Percentiles rank a stretch among this genome's conserved stretches.
These are phyloP conservation scores for Alternaria brassicae DNA, from an alignment of 2,329 filamentous ascomycete species.

Conservation along the genomic window DNA sequence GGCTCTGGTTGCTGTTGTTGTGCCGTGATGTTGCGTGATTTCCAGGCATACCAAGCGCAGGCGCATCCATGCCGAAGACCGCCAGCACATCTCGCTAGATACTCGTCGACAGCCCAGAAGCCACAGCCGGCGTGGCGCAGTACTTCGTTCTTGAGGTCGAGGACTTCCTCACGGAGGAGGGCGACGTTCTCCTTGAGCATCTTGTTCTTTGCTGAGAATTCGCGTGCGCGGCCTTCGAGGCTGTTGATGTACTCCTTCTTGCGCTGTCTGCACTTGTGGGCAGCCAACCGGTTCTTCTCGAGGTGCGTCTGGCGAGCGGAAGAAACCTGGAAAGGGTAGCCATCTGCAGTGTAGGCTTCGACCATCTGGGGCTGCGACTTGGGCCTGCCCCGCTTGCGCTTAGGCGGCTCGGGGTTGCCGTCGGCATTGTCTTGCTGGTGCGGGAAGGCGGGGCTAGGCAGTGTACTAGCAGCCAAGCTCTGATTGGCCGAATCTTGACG, in stretches of 20 bases:
- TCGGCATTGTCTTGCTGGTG: conserved; percentile 19
- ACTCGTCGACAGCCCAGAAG: conserved; percentile 50
- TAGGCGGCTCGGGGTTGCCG: conserved; percentile 38
- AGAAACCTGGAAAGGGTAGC: conserved; percentile 44
- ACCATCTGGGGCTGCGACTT: conserved; percentile 45
- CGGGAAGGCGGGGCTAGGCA: conserved; percentile 10
- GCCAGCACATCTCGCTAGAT: conserved; percentile 47
- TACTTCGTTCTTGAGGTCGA: conserved; percentile 49
- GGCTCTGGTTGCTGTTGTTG: conserved; percentile 16
- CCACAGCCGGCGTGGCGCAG: conserved; percentile 47
- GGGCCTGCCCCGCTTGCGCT: conserved; percentile 48
- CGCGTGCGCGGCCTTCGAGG: conserved; percentile 57
- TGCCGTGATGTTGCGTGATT: neutral
- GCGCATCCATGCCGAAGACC: conserved; percentile 39
- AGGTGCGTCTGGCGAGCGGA: conserved; percentile 54
- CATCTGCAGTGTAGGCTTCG: conserved; percentile 42
- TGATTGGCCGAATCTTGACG: conserved; percentile 23
- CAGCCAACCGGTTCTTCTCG: conserved; percentile 74
- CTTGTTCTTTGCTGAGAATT: conserved; percentile 47
- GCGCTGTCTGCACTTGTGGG: conserved; percentile 76
- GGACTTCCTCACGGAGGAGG: conserved; percentile 45
- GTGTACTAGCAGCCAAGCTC: neutral
- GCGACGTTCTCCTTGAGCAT: conserved; percentile 45
- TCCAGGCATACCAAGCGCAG: conserved; percentile 5
- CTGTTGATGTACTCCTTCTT: conserved; percentile 65